A percentile compares a stretch with the other conserved stretches of the same genome.
Conservation (phyloP, 2,329 filamentous ascomycete genomes). For the Phoma sp. region DNA sequence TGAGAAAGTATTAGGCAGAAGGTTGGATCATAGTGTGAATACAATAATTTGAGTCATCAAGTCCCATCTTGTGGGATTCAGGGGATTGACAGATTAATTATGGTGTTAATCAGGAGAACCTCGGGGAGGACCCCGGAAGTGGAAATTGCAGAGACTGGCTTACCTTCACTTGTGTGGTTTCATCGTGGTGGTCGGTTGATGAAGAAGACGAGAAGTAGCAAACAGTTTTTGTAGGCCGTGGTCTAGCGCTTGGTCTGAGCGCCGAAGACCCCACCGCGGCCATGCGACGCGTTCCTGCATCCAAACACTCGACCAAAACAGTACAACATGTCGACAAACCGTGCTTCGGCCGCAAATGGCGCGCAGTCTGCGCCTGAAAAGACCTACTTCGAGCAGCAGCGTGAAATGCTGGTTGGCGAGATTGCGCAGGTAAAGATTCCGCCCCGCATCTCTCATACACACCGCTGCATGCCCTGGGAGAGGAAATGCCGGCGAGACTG, state of each 20-base stretch:
- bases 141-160: slow-evolving; percentile 20
- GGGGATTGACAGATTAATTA: slow-evolving; percentile 84
- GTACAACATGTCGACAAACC: slow-evolving; percentile 32
- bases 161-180: slow-evolving; percentile 48
- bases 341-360: slow-evolving; percentile 31
- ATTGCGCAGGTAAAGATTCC: slow-evolving; percentile 69
- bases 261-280: slow-evolving; percentile 1
- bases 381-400: slow-evolving; percentile 77
- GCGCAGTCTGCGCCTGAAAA: slow-evolving; percentile 28
- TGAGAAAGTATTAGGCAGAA: slow-evolving; percentile 13
- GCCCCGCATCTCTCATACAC: slow-evolving; percentile 13
- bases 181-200: slow-evolving; percentile 37
- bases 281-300: slow-evolving; percentile 17
- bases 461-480: slow-evolving; percentile 42
- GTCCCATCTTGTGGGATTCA: slow-evolving; percentile 62
- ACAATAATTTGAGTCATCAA: slow-evolving; percentile 58
- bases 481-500: not conserved
- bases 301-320: slow-evolving; percentile 19
- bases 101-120: slow-evolving; percentile 68
- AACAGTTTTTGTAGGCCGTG: slow-evolving; percentile 26
- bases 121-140: slow-evolving; percentile 8
- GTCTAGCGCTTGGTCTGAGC: slow-evolving; percentile 25
- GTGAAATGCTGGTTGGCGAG: slow-evolving; percentile 73
- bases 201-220: slow-evolving; percentile 15
- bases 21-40: slow-evolving; percentile 50